Evolutionary conservation across 2,329 filamentous ascomycete species (phyloP), one percentile per base, ranked within the genome.

Genomic region (Colletotrichum nymphaeae): DNA sequence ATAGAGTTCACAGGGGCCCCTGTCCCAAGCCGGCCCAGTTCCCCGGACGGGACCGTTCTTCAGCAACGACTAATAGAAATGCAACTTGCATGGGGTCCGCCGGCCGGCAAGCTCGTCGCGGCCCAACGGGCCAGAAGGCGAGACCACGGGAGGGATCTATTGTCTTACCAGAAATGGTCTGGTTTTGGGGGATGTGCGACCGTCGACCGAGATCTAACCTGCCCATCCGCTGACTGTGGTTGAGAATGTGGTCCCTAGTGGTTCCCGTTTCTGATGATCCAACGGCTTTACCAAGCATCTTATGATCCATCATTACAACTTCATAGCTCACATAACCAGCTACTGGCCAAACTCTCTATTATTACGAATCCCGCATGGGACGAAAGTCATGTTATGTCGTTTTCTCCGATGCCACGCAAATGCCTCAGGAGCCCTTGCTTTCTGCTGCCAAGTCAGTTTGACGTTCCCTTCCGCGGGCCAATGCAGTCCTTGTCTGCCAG

Each of bases 1-100:
- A 49, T 60, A 67, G 56, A 71, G 68, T 71, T 67, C 56, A 49
- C 22, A 28, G 56, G 42, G 68, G 63, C 62, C 56, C 30, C 52
- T 62, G 56, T 57, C 8, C 49, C 46, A 46, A 28, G 42, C 35
- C 63, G 63, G 63, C 22, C 57, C 30, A 35, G 19, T 11, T 63
- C 63, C 63, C 46, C 56, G 57, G 60, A 30, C 22, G 52, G 24
- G 8, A 35, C 66, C 19, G 37, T 63, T 22, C 22, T 66, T 52
- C 53, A 30, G 16, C 55, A 57, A 57, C 63, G 32, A 66, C 32
- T 66, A 28, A 55, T 32, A 59, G 22, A 19, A 14, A n/a, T 30
- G 16, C 28, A 26, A 8, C 9, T 6, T 22, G 30, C 30, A 19
- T 24, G 30, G 30, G 32, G 22, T 59, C 5, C 24, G n/a, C 28